Evolutionary conservation across 805 yeast genomes (phyloP).

Genomic region (Metschnikowia gelsemii): DNA sequence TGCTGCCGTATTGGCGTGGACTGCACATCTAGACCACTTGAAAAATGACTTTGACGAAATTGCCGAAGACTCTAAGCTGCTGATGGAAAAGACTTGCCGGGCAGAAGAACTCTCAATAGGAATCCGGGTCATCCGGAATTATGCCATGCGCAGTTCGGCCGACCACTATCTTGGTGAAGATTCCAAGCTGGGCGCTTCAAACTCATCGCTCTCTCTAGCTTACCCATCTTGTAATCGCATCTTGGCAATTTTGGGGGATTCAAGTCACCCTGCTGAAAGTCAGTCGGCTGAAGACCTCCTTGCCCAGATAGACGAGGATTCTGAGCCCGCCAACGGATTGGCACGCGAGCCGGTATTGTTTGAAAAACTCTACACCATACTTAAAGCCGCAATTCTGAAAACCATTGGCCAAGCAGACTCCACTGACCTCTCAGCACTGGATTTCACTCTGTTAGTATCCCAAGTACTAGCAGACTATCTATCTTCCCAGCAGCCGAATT

Average conservation of each 20-base stretch:
- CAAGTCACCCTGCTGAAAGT: not conserved
- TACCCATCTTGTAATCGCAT: not conserved
- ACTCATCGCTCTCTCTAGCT: too few relatives aligned
- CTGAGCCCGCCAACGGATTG: conserved; percentile 10
- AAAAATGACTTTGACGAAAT: conserved; percentile 9
- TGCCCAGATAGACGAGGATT: conserved; percentile 16
- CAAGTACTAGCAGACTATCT: conserved; percentile 11
- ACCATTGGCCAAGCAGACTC: not conserved
- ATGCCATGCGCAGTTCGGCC: conserved; percentile 14
- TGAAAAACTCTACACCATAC: conserved; percentile 20
- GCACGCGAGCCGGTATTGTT: conserved; percentile 19
- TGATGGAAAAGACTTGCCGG: conserved; percentile 21
- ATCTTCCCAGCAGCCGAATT: conserved; percentile 7
- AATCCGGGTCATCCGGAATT: conserved; percentile 16
- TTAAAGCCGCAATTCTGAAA: conserved; percentile 15
- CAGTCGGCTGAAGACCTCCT: conserved; percentile 8
- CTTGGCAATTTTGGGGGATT: not conserved
- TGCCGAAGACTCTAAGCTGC: conserved; percentile 16
- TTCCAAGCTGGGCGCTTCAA: too few relatives aligned
- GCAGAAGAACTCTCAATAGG: conserved; percentile 24
- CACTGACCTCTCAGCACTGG: not conserved
- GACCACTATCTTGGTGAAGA: conserved; percentile 13
- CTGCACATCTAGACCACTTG: conserved; percentile 23
- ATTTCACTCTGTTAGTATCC: conserved; percentile 2
- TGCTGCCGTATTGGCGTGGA: conserved; percentile 29